These are phyloP conservation scores for Tetrahymena elliotti DNA, from an alignment of 73 alveolate genomes.

Conservation along the genomic window DNA sequence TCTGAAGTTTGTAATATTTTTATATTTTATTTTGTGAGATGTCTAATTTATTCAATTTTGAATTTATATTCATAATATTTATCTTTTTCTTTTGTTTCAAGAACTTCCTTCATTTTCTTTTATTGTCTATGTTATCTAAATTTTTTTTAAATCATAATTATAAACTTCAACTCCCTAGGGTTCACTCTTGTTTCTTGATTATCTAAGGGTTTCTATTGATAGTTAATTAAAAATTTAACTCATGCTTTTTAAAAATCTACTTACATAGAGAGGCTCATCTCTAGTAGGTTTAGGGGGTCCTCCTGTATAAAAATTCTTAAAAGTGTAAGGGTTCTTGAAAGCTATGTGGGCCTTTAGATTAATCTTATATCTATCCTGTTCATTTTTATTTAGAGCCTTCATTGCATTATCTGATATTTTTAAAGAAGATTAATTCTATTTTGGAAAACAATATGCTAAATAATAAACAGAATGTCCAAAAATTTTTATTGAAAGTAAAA, in stretches of 20 bases:
- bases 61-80: not conserved
- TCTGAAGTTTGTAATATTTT: not conserved
- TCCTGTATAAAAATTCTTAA: slow-evolving; percentile 32
- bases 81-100: not conserved
- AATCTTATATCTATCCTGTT: slow-evolving; percentile 18
- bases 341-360: slow-evolving; percentile 33
- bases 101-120: not conserved
- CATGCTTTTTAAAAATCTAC: not conserved
- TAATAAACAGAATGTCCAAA: no score
- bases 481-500: no score
- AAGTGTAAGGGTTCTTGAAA: not conserved
- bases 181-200: not conserved
- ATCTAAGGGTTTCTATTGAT: not conserved
- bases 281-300: slow-evolving; percentile 25
- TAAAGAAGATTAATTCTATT: not conserved
- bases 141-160: not conserved
- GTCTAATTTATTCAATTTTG: not conserved
- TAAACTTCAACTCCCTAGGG: not conserved
- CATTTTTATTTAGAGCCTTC: slow-evolving; percentile 7
- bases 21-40: not conserved
- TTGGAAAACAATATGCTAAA: no score
- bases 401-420: not conserved
- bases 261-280: not conserved
- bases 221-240: not conserved
- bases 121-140: not conserved